Evolutionary conservation across 2,329 filamentous ascomycete species (phyloP).

Genomic region (Apiospora sp.): DNA sequence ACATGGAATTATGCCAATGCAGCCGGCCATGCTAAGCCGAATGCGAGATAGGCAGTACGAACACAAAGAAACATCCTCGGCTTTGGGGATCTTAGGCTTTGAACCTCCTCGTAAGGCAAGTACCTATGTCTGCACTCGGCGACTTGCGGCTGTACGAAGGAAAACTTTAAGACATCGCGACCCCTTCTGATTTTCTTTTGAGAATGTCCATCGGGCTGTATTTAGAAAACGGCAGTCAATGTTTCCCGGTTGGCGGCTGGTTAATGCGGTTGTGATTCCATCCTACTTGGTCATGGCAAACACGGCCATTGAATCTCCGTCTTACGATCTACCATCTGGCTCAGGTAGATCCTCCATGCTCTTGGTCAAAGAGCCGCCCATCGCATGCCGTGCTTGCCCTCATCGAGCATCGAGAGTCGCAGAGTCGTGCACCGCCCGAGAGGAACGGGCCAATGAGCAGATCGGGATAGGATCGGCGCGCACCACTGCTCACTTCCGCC

Average conservation of each 20-base stretch:
- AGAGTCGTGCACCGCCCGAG: slow-evolving; percentile 6
- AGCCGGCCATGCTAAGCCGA: slow-evolving; percentile 1
- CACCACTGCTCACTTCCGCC: not conserved
- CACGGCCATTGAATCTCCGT: not conserved
- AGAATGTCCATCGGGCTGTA: not conserved
- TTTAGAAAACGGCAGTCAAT: not conserved
- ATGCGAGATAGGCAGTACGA: not conserved
- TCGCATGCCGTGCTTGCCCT: not conserved
- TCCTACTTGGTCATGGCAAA: not conserved
- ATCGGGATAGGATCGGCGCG: slow-evolving; percentile 10
- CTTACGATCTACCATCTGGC: not conserved
- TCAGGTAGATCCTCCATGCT: not conserved
- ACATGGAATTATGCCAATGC: not conserved
- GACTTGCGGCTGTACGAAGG: slow-evolving; percentile 5
- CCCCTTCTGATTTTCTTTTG: not conserved
- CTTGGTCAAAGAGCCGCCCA: not conserved
- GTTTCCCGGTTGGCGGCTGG: not conserved
- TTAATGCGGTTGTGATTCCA: not conserved
- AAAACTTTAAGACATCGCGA: slow-evolving; percentile 5
- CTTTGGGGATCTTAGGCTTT: not conserved
- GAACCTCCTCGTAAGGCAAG: not conserved
- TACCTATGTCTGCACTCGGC: not conserved
- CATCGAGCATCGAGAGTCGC: not conserved
- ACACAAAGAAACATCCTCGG: not conserved
- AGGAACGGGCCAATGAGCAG: not conserved